phyloP scores from a whole-genome alignment of 441 rosid species.

The Euphorbia neoarborescens region DNA sequence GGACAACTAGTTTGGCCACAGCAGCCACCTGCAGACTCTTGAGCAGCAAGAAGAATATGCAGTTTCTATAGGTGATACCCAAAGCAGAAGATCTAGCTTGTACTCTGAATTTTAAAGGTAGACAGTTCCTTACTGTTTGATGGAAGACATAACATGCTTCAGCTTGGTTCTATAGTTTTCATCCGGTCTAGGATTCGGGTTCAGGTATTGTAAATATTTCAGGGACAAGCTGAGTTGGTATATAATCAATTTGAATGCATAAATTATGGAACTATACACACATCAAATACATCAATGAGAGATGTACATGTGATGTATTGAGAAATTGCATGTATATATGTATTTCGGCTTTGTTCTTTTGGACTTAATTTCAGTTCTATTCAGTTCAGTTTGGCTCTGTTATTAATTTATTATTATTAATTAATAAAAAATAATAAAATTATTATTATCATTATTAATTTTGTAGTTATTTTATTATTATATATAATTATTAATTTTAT shows the following conservation, averaged over 20 bases:
- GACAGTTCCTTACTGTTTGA: background rate
- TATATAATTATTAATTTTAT: too few species aligned
- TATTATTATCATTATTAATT: too few species aligned
- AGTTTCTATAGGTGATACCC: background rate
- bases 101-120: background rate
- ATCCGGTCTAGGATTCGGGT: background rate
- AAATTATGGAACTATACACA: too few species aligned
- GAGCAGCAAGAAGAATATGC: background rate
- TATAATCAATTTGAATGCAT: too few species aligned
- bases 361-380: too few species aligned
- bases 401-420: too few species aligned
- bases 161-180: background rate
- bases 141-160: background rate
- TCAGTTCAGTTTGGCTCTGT: too few species aligned
- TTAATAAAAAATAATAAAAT: too few species aligned
- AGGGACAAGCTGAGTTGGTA: too few species aligned
- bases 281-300: too few species aligned
- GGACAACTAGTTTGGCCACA: conserved; percentile 38
- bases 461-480: too few species aligned
- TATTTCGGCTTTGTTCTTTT: background rate
- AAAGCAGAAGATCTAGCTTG: background rate
- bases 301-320: too few species aligned
- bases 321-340: background rate
- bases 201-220: conserved; percentile 12
- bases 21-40: conserved; percentile 39